These are phyloP conservation scores for Citrullus colocynthis DNA, from an alignment of 306 rosid genomes.

Conservation along the genomic window DNA sequence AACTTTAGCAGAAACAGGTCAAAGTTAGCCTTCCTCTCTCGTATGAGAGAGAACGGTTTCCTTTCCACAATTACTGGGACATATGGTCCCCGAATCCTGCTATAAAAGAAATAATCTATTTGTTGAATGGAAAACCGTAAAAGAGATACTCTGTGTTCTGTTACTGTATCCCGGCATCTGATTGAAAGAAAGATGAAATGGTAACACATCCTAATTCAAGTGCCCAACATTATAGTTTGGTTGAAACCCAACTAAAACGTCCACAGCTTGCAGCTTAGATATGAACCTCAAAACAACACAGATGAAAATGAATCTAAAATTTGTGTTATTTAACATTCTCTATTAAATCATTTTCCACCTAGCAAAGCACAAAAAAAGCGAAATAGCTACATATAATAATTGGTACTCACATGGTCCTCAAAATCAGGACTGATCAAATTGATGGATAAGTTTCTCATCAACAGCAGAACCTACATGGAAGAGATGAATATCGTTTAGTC, in stretches of 20 bases:
- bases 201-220: not conserved
- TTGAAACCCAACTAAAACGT: not conserved
- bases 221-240: not conserved
- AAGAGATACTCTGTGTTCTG: not conserved
- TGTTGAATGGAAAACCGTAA: not conserved
- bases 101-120: not conserved
- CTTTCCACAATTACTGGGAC: not conserved
- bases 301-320: not conserved
- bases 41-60: not conserved
- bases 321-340: not conserved
- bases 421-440: conserved; percentile 81
- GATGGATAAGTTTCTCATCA: conserved; percentile 91
- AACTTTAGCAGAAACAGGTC: not conserved
- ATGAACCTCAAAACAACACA: not conserved
- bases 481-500: conserved; percentile 3
- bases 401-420: conserved; percentile 76
- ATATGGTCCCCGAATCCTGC: not conserved
- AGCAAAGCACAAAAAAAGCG: not conserved
- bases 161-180: not conserved
- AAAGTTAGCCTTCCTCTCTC: not conserved
- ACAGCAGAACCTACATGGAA: conserved; percentile 55
- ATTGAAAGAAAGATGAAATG: not conserved
- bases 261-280: not conserved
- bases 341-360: not conserved
- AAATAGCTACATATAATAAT: not conserved